Conservation (phyloP, 2,329 filamentous ascomycete genomes). For the Cryphonectria naterciae region DNA sequence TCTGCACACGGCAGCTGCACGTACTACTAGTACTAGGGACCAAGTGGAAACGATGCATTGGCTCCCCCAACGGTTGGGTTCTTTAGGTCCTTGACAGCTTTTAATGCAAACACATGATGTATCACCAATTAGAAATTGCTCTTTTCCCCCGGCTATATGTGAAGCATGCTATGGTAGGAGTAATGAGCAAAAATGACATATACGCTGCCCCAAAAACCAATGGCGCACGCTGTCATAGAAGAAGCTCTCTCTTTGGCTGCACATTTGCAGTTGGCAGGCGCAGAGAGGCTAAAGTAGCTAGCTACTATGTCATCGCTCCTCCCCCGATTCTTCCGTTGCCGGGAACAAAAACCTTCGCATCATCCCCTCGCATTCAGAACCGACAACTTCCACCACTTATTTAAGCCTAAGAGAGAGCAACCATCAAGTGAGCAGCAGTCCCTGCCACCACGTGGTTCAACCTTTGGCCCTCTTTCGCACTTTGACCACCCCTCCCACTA, state of each 20-base stretch:
- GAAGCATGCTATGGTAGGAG: not conserved
- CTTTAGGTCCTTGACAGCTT: not conserved
- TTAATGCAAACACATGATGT: not conserved
- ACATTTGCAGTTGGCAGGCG: not conserved
- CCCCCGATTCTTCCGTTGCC: not conserved
- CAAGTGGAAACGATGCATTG: not conserved
- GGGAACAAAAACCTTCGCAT: slow-evolving; percentile 2
- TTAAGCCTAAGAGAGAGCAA: not conserved
- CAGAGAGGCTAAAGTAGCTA: not conserved
- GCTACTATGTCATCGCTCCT: slow-evolving; percentile 16
- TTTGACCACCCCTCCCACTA: not conserved
- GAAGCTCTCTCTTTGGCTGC: not conserved
- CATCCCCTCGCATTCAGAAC: slow-evolving; percentile 9
- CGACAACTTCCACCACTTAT: not conserved
- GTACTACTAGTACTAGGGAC: not conserved
- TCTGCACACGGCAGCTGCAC: not conserved
- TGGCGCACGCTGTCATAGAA: slow-evolving; percentile 9
- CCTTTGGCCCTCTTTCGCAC: slow-evolving; percentile 1
- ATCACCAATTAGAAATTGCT: not conserved
- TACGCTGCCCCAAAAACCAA: not conserved
- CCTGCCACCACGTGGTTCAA: slow-evolving; percentile 22
- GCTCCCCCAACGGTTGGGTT: not conserved
- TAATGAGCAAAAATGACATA: not conserved
- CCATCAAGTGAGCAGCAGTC: slow-evolving; percentile 9
- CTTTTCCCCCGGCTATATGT: not conserved